Base-by-base conservation (phyloP, 768 basidiomycete species). In the Lentinula detonsa region DNA sequence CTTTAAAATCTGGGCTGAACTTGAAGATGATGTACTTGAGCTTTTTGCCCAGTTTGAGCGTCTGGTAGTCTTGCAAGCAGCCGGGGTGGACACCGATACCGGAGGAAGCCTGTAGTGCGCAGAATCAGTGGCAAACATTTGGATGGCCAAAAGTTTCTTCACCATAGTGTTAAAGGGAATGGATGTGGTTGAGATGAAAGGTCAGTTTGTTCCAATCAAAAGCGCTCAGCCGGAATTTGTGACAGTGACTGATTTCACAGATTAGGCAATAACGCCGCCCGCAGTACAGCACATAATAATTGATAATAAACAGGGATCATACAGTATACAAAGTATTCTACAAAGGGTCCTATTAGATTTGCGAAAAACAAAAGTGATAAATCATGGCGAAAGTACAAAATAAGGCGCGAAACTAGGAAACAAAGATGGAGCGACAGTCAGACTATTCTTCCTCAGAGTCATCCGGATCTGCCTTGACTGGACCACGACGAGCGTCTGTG, bases 1-100 rank as follows among this genome's bases (percentile, higher is more conserved):
- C 82, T n/a, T 83, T 87, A 63, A 81, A 73, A 55, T 74, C 73
- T 15, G 74, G 65, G 77, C 76, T 88, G 67, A 98, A 75, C 16
- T 67, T 76, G 80, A 84, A 97, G 73, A 94, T 80, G 77, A 98
- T 85, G 80, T 91, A 98, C 72, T 90, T 93, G 76, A 73, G 64
- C 75, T 83, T 86, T 81, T 87, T 90, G 66, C 81, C 80, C 33
- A 88, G 77, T 80, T 95, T 94, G 68, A 95, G 82, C 35, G 79
- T 76, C 68, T 90, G 81, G 80, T 74, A 94, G 51, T 69, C 71
- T 7, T 71, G 66, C 53, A 90, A 69, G 75, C 93, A 95, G 9
- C 78, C 70, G 0, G 70, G 57, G 78, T 82, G 73, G 63, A 87
- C 83, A 63, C 68, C 71, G 69, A 91, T 85, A 64, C 91, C 91